These are phyloP conservation scores for Trametes pubescens DNA, from an alignment of 1,284 basidiomycete genomes.

Conservation along the genomic window DNA sequence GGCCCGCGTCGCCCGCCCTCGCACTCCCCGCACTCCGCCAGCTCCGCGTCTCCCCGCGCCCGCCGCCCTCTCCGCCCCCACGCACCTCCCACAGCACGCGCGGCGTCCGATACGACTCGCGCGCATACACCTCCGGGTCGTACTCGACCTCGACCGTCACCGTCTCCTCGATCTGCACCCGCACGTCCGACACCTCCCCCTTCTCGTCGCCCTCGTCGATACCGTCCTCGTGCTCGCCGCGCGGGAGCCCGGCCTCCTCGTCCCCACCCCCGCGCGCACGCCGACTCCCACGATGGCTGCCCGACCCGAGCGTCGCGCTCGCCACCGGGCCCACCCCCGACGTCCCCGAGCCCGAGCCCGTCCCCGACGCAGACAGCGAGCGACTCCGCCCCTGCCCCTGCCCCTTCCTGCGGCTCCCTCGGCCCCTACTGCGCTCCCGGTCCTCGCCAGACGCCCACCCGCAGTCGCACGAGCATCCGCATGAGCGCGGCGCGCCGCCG, in stretches of 20 bases:
- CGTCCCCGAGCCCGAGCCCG: background rate
- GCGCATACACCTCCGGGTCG: slow-evolving; percentile 22
- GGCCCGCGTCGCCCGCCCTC: background rate
- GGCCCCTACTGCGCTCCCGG: no score
- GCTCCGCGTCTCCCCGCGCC: background rate
- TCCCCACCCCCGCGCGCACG: background rate
- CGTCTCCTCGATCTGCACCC: slow-evolving; percentile 34
- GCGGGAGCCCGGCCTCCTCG: background rate
- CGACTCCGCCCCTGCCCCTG: background rate
- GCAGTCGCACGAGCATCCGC: slow-evolving; percentile 14
- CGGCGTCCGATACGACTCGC: slow-evolving; percentile 32
- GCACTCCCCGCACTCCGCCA: background rate
- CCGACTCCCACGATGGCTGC: background rate
- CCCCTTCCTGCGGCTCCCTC: background rate
- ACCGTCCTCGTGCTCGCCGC: background rate
- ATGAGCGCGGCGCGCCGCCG: background rate
- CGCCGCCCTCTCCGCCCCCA: background rate
- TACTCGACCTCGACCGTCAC: slow-evolving; percentile 34
- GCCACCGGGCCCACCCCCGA: slow-evolving; percentile 7
- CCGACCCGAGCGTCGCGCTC: slow-evolving; percentile 14
- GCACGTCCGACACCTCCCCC: slow-evolving; percentile 29
- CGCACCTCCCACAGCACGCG: slow-evolving; percentile 28
- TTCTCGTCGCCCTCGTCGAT: slow-evolving; percentile 2
- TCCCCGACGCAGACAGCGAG: background rate
- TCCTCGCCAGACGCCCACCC: slow-evolving; percentile 5